Base-by-base conservation (phyloP, 2,329 filamentous ascomycete genomes). In the Colletotrichum sp. region DNA sequence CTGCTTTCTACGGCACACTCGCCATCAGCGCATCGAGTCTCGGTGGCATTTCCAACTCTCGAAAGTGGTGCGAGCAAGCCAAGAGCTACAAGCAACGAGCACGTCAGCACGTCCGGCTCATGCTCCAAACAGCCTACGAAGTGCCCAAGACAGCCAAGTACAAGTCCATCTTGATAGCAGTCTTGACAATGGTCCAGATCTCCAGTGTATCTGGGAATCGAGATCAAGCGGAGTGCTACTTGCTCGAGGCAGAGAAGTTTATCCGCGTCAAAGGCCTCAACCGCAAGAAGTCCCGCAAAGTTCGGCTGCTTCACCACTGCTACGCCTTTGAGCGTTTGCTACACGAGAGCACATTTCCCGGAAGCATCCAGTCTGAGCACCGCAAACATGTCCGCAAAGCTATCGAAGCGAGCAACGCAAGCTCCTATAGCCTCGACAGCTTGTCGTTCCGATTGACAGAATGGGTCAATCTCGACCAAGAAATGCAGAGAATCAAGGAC, bases 291-390 rank as follows among this genome's bases (percentile, higher is more conserved):
- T 87, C 85, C 12, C 82, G 85, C 27, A 86, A 86, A 60, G 81
- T 85, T 8, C 82, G 85, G 4, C 76, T 87, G 4, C 81, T 87
- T 2, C 86, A 87, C 78, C 85, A 87, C 71, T 86, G 84, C 75
- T 87, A 87, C 72, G 82, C 79, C 5, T 86, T 83, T 65, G 80
- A 84, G 68, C 81, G 85, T 2, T 80, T 87, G 15, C 80, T 86
- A 52, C 81, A 86, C 74, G 85, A 87, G 76, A 86, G 83, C 61
- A 82, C 80, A 1, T 83, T 81, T n/a, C 78, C 82, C 3, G 76
- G 71, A 8, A 69, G 66, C 27, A 68, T 62, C 3, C 75, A 78
- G 6, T 78, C 77, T 5, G 69, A 66, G 16, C 78, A 79, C 15
- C 74, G 79, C 5, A 67, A 43, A 10, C 67, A 77, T 22, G 78